Base-by-base conservation (phyloP, 1,284 basidiomycete genomes). In the Chalciporus sp. region DNA sequence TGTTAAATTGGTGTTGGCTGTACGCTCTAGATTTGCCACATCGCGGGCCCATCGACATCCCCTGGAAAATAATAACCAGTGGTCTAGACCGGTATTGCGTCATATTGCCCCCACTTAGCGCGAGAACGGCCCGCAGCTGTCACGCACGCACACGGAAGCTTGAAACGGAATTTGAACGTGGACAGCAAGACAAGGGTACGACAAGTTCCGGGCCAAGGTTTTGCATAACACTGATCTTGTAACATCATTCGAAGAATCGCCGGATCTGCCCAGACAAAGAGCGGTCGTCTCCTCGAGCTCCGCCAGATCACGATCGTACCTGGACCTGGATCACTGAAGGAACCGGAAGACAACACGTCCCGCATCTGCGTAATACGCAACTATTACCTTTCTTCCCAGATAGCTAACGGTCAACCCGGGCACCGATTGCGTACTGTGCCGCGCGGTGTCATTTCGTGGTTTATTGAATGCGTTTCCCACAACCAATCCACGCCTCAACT, bases 1-100 rank as follows among this genome's bases (percentile, higher is more conserved):
- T n/a, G n/a, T n/a, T n/a, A n/a, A n/a, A n/a, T n/a, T n/a, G 23
- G 41, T n/a, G 31, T 35, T 35, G 62, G 64, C 62, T 60, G 62
- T 61, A 46, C 45, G 56, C 40, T 59, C 61, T 59, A 56, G 60
- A 61, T 53, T 26, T 17, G 50, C 26, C 14, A 35, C 19, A 5
- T n/a, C n/a, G n/a, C n/a, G n/a, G n/a, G n/a, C n/a, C 41, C 37
- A 7, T 20, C 23, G 33, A 16, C 45, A 7, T 33, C 8, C 53
- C 59, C 55, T 50, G 48, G 50, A 11, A 46, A 40, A 35, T 26
- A 29, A 46, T 26, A 27, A 35, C 27, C 4, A 8, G 33, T 35
- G 33, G 33, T 35, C 33, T 35, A 35, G 33, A 35, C 33, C 11
- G 23, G 23, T 12, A 16, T 35, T 35, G 33, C 33, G 28, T 29